phyloP scores from a whole-genome alignment of 75 land plant genomes.

The Picea glauca region DNA sequence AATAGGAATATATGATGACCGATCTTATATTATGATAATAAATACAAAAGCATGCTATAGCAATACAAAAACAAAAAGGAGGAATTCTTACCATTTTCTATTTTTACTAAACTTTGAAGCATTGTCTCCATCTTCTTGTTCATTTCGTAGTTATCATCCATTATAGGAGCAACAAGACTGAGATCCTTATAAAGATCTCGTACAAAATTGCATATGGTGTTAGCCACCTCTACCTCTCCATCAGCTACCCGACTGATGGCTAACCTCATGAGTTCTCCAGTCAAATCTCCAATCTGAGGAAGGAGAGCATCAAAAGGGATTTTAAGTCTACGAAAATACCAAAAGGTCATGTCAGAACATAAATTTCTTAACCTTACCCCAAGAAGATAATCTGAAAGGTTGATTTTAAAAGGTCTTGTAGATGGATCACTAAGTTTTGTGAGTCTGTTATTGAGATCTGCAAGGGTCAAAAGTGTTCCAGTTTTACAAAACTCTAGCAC shows the following conservation, averaged over 20 bases:
- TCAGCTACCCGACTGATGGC: constrained; percentile 81
- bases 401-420: constrained; percentile 55
- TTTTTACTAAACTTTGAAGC: constrained; percentile 83
- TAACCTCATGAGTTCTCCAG: constrained; percentile 94
- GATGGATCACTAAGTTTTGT: constrained; percentile 53
- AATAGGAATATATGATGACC: no score
- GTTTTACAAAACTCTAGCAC: constrained; percentile 63
- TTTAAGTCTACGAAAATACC: constrained; percentile 1
- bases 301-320: background rate
- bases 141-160: constrained; percentile 73
- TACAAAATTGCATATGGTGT: constrained; percentile 66
- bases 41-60: no score
- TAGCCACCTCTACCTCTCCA: constrained; percentile 71
- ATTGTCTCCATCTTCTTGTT: constrained; percentile 79
- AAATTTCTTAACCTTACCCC: constrained; percentile 54
- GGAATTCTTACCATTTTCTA: constrained; percentile 68
- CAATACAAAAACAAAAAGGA: no score
- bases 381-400: constrained; percentile 70
- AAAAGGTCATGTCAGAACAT: background rate
- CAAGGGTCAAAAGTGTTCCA: constrained; percentile 65
- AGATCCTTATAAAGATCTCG: constrained; percentile 68
- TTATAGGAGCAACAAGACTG: constrained; percentile 50
- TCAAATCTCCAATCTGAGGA: constrained; percentile 73
- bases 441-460: constrained; percentile 62
- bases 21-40: no score